Evolutionary conservation across 2,329 filamentous ascomycete species (phyloP), one percentile per base, ranked within the genome.

Genomic region (Pseudomassariella vexata): DNA sequence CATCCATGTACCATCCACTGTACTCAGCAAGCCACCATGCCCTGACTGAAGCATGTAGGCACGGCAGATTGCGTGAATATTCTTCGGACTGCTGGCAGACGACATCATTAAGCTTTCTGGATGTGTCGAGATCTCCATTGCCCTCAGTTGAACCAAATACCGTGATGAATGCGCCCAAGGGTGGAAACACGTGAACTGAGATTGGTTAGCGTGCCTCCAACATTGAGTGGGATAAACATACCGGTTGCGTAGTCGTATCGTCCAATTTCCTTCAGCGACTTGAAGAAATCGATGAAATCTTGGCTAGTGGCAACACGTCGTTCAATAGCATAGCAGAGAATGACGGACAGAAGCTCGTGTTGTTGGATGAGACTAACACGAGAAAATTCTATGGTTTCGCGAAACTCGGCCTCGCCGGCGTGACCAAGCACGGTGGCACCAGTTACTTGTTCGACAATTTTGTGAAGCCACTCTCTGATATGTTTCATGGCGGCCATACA

Each of bases 11-110:
- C 68, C 87, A 85, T 3, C 87, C 86, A 44, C 85, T 92, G 59
- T 95, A 95, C 50, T 96, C 88, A 19, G 86, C 82, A 28, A 95
- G 72, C 92, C 92, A 98, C 73, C 85, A 88, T 5, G 82, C 76
- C 34, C 77, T 73, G 9, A 89, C 73, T 4, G 86, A 82, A 27
- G 89, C 85, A 47, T 89, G 82, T 9, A 96, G 71, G 45, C 81
- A 82, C 11, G 80, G 68, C 23, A 94, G 56, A 15, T 73, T 68
- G 85, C 88, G 95, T 11, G 70, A 63, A 24, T 81, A 66, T 38
- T 79, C 76, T 30, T 88, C 83, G 27, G 75, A 65, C 12, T 74
- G 71, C 22, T 74, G 70, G 43, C 82, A 77, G 15, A 95, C 68
- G 21, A 77, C 66, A 10, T 70, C 60, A 50, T 95, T 79, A 2